Conservation (phyloP, 768 basidiomycete species). For the Suillus cothurnatus region DNA sequence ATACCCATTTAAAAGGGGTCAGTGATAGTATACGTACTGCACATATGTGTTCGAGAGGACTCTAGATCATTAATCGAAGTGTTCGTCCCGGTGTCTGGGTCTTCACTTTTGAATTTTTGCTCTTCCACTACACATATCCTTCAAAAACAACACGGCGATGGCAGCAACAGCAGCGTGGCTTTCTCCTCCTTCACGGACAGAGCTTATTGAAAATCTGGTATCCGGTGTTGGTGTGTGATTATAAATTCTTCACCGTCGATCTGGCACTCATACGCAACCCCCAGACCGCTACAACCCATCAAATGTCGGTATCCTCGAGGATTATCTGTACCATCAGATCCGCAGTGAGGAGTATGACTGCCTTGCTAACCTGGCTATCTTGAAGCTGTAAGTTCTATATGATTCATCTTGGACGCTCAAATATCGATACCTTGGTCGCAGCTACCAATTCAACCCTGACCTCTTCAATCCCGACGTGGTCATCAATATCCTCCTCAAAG, state of each 20-base stretch:
- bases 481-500: slow-evolving; percentile 92
- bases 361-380: slow-evolving; percentile 90
- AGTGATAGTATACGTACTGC: neutral
- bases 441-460: slow-evolving; percentile 96
- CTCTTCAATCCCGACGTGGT: slow-evolving; percentile 92
- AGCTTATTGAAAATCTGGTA: slow-evolving; percentile 88
- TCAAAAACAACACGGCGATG: slow-evolving; percentile 20
- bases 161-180: slow-evolving; percentile 63
- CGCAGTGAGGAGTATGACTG: slow-evolving; percentile 91
- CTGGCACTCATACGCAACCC: slow-evolving; percentile 10
- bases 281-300: slow-evolving; percentile 96
- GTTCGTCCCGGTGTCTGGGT: slow-evolving; percentile 12
- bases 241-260: slow-evolving; percentile 1
- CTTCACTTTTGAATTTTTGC: slow-evolving; percentile 6
- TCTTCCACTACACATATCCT: neutral
- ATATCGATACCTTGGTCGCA: slow-evolving; percentile 31
- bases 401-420: slow-evolving; percentile 1
- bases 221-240: slow-evolving; percentile 77
- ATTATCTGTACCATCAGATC: slow-evolving; percentile 95
- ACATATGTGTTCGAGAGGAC: neutral
- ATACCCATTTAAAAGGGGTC: no score
- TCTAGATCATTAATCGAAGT: neutral
- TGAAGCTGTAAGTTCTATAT: slow-evolving; percentile 71
- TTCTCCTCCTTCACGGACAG: slow-evolving; percentile 75
- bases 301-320: slow-evolving; percentile 91